These are phyloP conservation scores for Hyaloscypha finlandica DNA, from an alignment of 495 filamentous ascomycete species.

Conservation along the genomic window DNA sequence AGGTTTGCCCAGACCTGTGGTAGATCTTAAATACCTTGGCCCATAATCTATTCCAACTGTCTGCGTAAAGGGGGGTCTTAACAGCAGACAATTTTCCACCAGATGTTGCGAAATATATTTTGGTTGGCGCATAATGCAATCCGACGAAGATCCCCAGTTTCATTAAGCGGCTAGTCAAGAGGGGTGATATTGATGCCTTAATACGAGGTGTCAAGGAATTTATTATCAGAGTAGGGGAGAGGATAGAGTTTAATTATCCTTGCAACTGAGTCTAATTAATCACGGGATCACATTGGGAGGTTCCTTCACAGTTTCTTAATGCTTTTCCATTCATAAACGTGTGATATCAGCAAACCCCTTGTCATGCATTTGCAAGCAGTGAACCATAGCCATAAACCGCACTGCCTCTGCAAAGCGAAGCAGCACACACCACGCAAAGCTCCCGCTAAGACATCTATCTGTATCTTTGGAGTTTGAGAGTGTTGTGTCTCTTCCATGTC, in stretches of 20 bases:
- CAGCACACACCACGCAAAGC: slow-evolving; percentile 25
- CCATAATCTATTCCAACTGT: slow-evolving; percentile 1
- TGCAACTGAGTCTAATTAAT: neutral
- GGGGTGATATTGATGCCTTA: slow-evolving; percentile 1
- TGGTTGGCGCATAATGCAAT: slow-evolving; percentile 17
- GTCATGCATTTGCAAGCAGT: slow-evolving; percentile 18
- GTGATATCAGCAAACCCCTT: slow-evolving; percentile 18
- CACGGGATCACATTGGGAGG: neutral
- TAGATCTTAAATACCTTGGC: neutral
- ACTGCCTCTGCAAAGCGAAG: slow-evolving; percentile 19
- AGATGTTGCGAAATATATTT: slow-evolving; percentile 5
- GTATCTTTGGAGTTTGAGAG: slow-evolving; percentile 91
- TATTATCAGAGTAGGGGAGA: neutral
- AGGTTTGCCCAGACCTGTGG: neutral
- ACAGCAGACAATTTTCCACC: neutral
- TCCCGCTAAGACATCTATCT: slow-evolving; percentile 45
- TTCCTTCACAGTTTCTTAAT: neutral
- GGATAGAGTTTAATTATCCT: neutral
- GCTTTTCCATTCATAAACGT: slow-evolving; percentile 19
- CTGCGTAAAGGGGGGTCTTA: slow-evolving; percentile 3
- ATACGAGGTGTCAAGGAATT: slow-evolving; percentile 20
- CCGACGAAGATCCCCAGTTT: slow-evolving; percentile 17
- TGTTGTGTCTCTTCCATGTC: slow-evolving; percentile 99
- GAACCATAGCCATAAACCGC: slow-evolving; percentile 22
- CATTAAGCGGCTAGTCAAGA: slow-evolving; percentile 23